Conservation (phyloP, 2,329 filamentous ascomycete species). For the Cordyceps cicadae region DNA sequence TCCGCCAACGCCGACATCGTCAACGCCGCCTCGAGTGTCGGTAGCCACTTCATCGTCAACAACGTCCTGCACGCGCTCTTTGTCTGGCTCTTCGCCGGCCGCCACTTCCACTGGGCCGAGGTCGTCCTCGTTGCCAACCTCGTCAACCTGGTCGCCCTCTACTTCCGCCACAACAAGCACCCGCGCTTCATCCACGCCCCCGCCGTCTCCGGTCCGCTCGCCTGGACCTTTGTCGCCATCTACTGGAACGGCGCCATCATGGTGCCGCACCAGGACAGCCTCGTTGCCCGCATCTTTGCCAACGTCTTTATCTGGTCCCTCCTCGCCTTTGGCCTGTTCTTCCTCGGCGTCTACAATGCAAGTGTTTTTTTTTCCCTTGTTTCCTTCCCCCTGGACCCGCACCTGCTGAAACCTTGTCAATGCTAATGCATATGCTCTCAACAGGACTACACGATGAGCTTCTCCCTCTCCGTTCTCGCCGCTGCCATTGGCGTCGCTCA, state of each 20-base stretch:
- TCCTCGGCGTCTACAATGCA: slow-evolving; percentile 65
- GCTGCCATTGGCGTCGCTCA: slow-evolving; percentile 72
- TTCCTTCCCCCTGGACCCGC: background rate
- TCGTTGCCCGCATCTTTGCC: slow-evolving; percentile 69
- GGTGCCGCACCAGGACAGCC: slow-evolving; percentile 55
- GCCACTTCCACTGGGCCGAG: slow-evolving; percentile 67
- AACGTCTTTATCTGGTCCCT: slow-evolving; percentile 87
- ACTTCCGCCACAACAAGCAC: slow-evolving; percentile 69
- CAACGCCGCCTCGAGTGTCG: slow-evolving; percentile 65
- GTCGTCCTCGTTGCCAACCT: slow-evolving; percentile 72
- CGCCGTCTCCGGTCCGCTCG: slow-evolving; percentile 67
- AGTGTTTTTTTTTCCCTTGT: slow-evolving; percentile 13
- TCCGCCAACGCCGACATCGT: slow-evolving; percentile 54
- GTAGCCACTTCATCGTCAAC: slow-evolving; percentile 76
- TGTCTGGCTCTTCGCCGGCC: slow-evolving; percentile 73
- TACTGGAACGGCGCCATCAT: slow-evolving; percentile 87
- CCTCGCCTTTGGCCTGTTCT: slow-evolving; percentile 67
- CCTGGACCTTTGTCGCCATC: slow-evolving; percentile 75
- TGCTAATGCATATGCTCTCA: background rate
- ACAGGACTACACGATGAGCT: slow-evolving; percentile 69
- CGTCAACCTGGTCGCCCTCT: slow-evolving; percentile 67
- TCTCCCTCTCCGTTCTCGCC: slow-evolving; percentile 64
- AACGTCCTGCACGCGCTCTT: slow-evolving; percentile 78
- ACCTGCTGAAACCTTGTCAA: background rate
- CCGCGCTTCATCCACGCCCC: slow-evolving; percentile 69